phyloP scores from a whole-genome alignment of 441 rosid species.

The Eutrema salsugineum region DNA sequence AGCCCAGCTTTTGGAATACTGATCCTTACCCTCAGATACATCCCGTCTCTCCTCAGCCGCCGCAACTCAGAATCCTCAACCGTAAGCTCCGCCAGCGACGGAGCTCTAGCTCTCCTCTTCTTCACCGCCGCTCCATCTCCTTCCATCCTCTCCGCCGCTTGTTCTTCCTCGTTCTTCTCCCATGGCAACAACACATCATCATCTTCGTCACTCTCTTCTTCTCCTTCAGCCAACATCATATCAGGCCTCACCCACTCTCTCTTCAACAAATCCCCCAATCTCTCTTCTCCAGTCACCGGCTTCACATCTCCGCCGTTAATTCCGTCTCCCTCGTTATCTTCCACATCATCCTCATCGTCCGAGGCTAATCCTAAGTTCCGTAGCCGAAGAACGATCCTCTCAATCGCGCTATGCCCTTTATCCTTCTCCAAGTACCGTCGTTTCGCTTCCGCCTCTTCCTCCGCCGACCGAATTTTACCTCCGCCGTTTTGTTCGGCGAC shows the following conservation, averaged over 20 bases:
- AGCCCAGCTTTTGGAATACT: conserved; percentile 88
- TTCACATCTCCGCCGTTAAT: conserved; percentile 11
- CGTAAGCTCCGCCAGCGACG: conserved; percentile 82
- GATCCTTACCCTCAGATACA: conserved; percentile 78
- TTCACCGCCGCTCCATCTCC: conserved; percentile 32
- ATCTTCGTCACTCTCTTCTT: conserved; percentile 32
- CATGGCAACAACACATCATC: conserved; percentile 63
- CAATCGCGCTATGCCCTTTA: conserved; percentile 62
- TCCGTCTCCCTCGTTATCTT: conserved; percentile 31
- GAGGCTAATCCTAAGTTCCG: conserved; percentile 75
- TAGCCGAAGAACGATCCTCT: conserved; percentile 80
- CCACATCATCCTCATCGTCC: conserved; percentile 56
- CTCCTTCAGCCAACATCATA: conserved; percentile 45
- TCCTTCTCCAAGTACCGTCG: conserved; percentile 34
- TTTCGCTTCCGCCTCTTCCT: conserved; percentile 23
- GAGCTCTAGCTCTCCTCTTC: conserved; percentile 64
- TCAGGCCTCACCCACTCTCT: conserved; percentile 94
- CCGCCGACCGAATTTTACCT: conserved; percentile 16
- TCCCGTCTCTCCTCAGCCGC: conserved; percentile 74
- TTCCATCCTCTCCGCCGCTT: conserved; percentile 19
- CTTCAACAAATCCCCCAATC: conserved; percentile 66
- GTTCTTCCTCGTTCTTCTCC: conserved; percentile 62
- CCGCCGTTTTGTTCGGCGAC: conserved; percentile 12
- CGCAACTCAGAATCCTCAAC: conserved; percentile 85
- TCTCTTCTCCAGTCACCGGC: conserved; percentile 72